A percentile compares a stretch with the other conserved stretches of the same genome.
phyloP scores from a whole-genome alignment of 345 rosid species.

The Bruguiera gymnorhiza region DNA sequence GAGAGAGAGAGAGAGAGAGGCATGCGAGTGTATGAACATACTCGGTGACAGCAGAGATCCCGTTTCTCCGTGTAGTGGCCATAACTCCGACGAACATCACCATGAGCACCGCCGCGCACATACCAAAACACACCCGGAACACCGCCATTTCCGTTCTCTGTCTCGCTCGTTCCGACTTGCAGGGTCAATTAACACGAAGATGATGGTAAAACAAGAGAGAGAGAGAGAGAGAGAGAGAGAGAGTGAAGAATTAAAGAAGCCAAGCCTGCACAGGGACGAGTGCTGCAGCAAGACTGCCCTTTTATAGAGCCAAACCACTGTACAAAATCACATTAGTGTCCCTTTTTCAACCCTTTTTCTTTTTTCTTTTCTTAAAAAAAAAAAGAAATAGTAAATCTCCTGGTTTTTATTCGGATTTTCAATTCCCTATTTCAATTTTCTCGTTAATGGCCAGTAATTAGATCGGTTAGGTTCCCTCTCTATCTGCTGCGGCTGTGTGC shows the following conservation, averaged over 20 bases:
- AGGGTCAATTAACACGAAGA: background rate
- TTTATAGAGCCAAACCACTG: constrained; percentile 35
- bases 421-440: background rate
- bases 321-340: background rate
- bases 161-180: constrained; percentile 9
- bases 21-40: background rate
- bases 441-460: constrained; percentile 8
- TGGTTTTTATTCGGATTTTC: background rate
- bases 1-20: background rate
- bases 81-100: constrained; percentile 35
- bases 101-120: constrained; percentile 30
- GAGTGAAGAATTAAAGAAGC: constrained; percentile 1
- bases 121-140: constrained; percentile 24
- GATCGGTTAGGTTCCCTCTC: background rate
- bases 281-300: constrained; percentile 52
- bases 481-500: background rate
- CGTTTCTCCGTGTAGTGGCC: constrained; percentile 28
- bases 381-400: background rate
- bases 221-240: constrained; percentile 9
- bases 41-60: constrained; percentile 22
- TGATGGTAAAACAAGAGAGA: background rate
- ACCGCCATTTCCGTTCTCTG: constrained; percentile 36
- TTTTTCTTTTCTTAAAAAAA: no score
- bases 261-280: constrained; percentile 29
- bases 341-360: no score